Evolutionary conservation across 164 flowering plant genomes (phyloP).

Genomic region (Liriodendron chinense): DNA sequence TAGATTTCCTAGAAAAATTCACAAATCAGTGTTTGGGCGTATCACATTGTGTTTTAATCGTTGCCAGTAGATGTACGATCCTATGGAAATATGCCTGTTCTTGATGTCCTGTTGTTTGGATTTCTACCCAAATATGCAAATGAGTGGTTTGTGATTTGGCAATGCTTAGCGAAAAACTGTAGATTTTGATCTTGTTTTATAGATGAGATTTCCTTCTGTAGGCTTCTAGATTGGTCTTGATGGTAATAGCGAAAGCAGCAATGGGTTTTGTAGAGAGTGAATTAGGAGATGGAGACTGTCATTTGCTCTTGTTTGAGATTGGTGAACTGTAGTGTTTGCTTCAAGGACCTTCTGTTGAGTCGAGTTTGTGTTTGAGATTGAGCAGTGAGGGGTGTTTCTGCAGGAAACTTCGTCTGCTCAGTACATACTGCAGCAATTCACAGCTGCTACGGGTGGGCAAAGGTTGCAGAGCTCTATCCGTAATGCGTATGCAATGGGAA

Average conservation of each 20-base stretch:
- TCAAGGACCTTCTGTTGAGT: background rate
- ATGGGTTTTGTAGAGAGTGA: background rate
- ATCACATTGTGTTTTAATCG: too few species aligned
- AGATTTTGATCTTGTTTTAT: too few species aligned
- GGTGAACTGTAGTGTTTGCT: background rate
- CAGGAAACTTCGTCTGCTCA: constrained; percentile 64
- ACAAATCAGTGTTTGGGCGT: too few species aligned
- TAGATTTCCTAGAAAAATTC: background rate
- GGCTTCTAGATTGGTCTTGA: too few species aligned
- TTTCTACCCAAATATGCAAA: too few species aligned
- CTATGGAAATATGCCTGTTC: too few species aligned
- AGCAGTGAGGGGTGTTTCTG: constrained; percentile 1
- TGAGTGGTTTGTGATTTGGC: too few species aligned
- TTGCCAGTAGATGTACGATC: too few species aligned
- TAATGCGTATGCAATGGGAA: constrained; percentile 68
- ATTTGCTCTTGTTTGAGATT: background rate
- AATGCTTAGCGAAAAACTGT: too few species aligned
- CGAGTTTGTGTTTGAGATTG: background rate
- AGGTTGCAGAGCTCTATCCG: constrained; percentile 46
- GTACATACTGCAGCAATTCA: constrained; percentile 65
- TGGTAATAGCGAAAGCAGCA: background rate
- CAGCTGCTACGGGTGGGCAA: constrained; percentile 61
- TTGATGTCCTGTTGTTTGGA: too few species aligned
- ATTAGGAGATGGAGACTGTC: background rate
- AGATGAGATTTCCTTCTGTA: too few species aligned